Base-by-base conservation (phyloP, 2,329 filamentous ascomycete genomes). In the Monosporascus sp. region DNA sequence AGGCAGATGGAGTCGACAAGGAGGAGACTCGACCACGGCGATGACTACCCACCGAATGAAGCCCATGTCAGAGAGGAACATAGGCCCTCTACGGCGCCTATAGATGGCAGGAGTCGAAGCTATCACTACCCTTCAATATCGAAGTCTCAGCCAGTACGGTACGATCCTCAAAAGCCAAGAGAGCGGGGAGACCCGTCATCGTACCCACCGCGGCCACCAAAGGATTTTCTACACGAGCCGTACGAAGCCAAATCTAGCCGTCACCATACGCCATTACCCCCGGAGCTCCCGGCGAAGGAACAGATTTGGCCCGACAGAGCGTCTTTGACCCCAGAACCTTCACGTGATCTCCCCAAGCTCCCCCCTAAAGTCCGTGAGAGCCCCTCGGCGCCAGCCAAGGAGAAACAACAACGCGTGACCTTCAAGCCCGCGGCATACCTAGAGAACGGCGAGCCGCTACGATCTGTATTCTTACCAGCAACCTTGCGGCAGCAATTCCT, bases 361-460 rank as follows among this genome's bases (percentile, higher is more conserved):
- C 71, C 71, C 17, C 67, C 71, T 0, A 74, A 74, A 55, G 47
- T 60, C 7, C 55, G 50, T 4, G 64, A 64, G 18, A 51, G 51
- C 5, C 27, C 55, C 3, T 45, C 57, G 9, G 47, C 46, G 20
- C 51, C 73, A 48, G 52, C 57, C 41, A 55, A 60, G 56, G 39
- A 70, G 57, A 74, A 79, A 58, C 78, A 83, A 70, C 70, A 86
- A 53, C 69, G 83, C 48, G 88, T 89, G 62, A 90, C 89, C 15
- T 95, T 96, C 75, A 83, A 84, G 57, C 89, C 93, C 2, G 87
- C 89, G 2, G 91, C 90, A 1, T 94, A 91, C 66, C 85, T 97
- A 17, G 94, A 99, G 69, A 92, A 90, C 61, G 94, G 93, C 18
- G 83, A 86, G 6, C 89, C 92, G 0, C 81, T 99, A 7, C 87